Base-by-base conservation (phyloP, 2,329 filamentous ascomycete species). In the Venturia asperata region DNA sequence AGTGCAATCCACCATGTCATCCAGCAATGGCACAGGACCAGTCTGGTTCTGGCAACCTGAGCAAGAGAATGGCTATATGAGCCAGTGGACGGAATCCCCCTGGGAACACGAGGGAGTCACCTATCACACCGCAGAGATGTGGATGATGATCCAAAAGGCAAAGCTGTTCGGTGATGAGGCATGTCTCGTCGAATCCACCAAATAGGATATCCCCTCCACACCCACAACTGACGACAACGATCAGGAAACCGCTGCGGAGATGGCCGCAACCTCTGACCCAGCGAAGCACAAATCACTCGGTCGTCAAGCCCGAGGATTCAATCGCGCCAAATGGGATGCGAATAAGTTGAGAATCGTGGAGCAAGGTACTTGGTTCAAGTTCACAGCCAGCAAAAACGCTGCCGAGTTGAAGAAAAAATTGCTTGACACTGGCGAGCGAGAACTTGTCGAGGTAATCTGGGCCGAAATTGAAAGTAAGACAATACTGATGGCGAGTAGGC, bases 61-160 rank as follows among this genome's bases (percentile, higher is more conserved):
- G 65, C 68, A 74, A 0, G 71, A 74, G 2, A 76, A 80, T 41
- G 84, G 83, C 49, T 86, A 80, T 74, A 77, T 88, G n/a, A 85
- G 81, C 0, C 85, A 89, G 74, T 88, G 85, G 85, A 85, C 83
- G 70, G 70, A 75, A 62, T 79, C 76, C 21, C 74, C 78, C 1
- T 88, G 86, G 69, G 75, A 71, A 45, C 70, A 73, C 58, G 70
- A 74, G n/a, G 74, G 72, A 27, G 67, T 72, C 64, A 74, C 65
- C 62, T 80, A 79, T 67, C 67, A 68, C 4, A 76, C 73, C 1
- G 74, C 77, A 17, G 78, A 80, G 69, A 78, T 78, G 77, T 80
- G 76, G 76, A 80, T 80, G 78, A 80, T 80, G 78, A 73, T 78
- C n/a, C 70, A 74, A 21, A 80, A 80, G 66, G 77, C 78, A 41